Conservation (phyloP, 2,329 filamentous ascomycete genomes). For the Pyricularia pennisetigena region DNA sequence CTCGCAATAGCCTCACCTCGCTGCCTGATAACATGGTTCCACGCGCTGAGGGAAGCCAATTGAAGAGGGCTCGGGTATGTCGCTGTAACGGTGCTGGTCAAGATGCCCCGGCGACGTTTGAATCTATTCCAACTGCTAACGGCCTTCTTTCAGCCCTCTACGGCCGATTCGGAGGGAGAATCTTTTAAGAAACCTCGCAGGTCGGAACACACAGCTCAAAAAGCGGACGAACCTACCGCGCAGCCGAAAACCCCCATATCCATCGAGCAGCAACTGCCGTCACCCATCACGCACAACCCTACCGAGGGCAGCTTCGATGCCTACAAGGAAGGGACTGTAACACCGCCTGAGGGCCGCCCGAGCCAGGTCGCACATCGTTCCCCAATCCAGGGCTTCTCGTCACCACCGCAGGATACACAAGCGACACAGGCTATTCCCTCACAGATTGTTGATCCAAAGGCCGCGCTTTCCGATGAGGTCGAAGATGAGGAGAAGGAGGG, state of each 20-base stretch:
- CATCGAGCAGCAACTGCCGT: conserved; percentile 63
- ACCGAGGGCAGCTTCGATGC: conserved; percentile 49
- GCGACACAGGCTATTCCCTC: conserved; percentile 55
- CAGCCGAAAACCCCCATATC: conserved; percentile 48
- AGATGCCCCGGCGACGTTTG: conserved; percentile 9
- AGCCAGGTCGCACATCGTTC: conserved; percentile 44
- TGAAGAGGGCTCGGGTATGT: conserved; percentile 18
- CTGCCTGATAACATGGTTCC: conserved; percentile 11
- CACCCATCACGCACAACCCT: conserved; percentile 59
- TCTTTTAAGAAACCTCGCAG: conserved; percentile 71
- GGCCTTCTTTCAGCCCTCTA: conserved; percentile 37
- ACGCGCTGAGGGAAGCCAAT: conserved; percentile 17
- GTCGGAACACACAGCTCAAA: conserved; percentile 59
- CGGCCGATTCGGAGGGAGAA: conserved; percentile 51
- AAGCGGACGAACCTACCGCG: conserved; percentile 19
- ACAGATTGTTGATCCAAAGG: conserved; percentile 67
- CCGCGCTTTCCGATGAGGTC: conserved; percentile 68
- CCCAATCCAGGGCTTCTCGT: conserved; percentile 30
- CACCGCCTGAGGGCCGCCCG: conserved; percentile 52
- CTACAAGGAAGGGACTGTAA: conserved; percentile 61
- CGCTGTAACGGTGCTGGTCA: conserved; percentile 9
- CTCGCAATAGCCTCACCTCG: neutral
- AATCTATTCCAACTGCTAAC: conserved; percentile 12
- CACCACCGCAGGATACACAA: conserved; percentile 55
- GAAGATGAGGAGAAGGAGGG: conserved; percentile 75